Conservation (phyloP, 768 basidiomycete genomes). For the Lentinus tigrinus region DNA sequence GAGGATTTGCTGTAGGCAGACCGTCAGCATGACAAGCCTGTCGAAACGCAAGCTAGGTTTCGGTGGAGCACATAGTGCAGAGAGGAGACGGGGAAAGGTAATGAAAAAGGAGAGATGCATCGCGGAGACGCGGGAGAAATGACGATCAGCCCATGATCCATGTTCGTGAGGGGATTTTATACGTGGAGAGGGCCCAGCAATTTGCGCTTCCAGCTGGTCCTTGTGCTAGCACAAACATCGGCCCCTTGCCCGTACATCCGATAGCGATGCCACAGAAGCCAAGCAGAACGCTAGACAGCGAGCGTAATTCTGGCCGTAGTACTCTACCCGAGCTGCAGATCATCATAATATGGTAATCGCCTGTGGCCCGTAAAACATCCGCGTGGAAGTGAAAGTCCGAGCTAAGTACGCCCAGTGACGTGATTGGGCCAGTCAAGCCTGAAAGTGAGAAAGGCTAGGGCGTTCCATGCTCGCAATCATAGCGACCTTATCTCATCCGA, state of each 20-base stretch:
- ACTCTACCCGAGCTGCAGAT: conserved; percentile 15
- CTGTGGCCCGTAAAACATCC: conserved; percentile 12
- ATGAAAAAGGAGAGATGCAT: conserved; percentile 15
- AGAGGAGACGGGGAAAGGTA: conserved; percentile 12
- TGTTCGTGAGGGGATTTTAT: conserved; percentile 3
- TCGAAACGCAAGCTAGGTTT: conserved; percentile 3
- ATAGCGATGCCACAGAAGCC: conserved; percentile 8
- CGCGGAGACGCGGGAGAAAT: neutral
- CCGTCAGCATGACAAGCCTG: conserved; percentile 14
- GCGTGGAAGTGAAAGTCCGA: conserved; percentile 4
- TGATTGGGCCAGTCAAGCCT: conserved; percentile 16
- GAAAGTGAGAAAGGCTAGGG: conserved; percentile 4
- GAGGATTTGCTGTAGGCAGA: conserved; percentile 75
- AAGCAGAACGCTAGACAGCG: neutral
- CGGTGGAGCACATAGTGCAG: neutral
- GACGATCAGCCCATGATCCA: neutral
- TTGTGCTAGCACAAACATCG: conserved; percentile 6
- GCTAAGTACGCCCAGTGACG: conserved; percentile 9
- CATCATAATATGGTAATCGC: conserved; percentile 13
- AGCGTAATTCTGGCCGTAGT: conserved; percentile 1
- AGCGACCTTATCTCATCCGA: conserved; percentile 4
- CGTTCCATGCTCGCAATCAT: conserved; percentile 4
- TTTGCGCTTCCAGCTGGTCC: neutral
- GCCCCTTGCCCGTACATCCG: conserved; percentile 15
- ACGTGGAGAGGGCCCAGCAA: neutral